phyloP scores from a whole-genome alignment of 306 rosid species.

The Malus domestica region DNA sequence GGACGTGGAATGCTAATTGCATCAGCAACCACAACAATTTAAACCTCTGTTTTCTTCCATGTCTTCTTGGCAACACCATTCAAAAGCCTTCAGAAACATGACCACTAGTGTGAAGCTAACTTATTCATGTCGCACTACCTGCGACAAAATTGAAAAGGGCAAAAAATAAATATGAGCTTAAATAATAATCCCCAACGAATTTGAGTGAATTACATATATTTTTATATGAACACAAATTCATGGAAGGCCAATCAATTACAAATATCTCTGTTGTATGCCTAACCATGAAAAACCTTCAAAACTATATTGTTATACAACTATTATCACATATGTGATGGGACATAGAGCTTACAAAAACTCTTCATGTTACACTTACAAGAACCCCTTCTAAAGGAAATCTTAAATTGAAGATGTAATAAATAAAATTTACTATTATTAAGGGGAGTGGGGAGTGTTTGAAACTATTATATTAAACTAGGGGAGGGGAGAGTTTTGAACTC shows the following conservation, averaged over 20 bases:
- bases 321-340: background rate
- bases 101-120: background rate
- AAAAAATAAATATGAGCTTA: background rate
- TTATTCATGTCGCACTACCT: background rate
- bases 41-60: conserved; percentile 48
- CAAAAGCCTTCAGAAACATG: conserved; percentile 58
- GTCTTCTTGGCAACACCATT: conserved; percentile 81
- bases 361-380: background rate
- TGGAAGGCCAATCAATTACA: background rate
- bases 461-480: too few species aligned
- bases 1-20: conserved; percentile 74
- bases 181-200: background rate
- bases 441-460: too few species aligned
- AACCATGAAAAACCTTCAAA: background rate
- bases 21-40: conserved; percentile 68
- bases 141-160: background rate
- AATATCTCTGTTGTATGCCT: background rate
- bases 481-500: too few species aligned
- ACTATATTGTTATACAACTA: background rate
- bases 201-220: background rate
- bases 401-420: background rate
- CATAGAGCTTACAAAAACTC: background rate
- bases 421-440: too few species aligned
- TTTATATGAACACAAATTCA: background rate
- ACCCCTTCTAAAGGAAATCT: background rate